Evolutionary conservation across 139 green algal species (phyloP), one percentile per base, ranked within the genome.

Genomic region (Spirogloea muscicola): DNA sequence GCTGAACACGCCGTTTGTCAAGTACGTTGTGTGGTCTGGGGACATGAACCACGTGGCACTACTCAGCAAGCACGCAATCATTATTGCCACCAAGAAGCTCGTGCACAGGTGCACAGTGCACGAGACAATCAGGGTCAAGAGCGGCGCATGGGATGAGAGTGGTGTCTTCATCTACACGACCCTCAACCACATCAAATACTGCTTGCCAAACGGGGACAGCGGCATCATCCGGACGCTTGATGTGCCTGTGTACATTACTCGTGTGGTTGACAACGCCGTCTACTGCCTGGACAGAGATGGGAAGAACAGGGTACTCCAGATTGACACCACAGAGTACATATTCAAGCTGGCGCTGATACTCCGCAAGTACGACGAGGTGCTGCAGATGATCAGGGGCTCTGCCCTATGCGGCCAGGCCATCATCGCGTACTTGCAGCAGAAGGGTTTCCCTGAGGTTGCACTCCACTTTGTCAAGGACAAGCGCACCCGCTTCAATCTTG

Each of bases 121-220:
- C 72, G 94, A 98, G 82, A 97, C 92, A 29, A 98, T 98, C 81
- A 86, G 94, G 40, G 91, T 96, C 51, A 96, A 97, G 87, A 87
- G 68, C 41, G 95, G 93, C 37, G 94, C 94, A 2, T 99, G 93
- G 92, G 95, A 98, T 68, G 91, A 96, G 79, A 88, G 68, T 63
- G 92, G 93, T 59, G 94, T 97, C 62, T 91, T 99, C 46, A 72
- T 99, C 18, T 99, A 99, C 89, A 97, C 93, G 52, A 99, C 94
- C 2, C 89, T 98, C 21, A 99, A 99, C 87, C 95, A 99, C 91
- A 90, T 99, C 84, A 99, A 99, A 81, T 96, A 96, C 88, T 97
- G 92, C 86, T 87, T 99, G 75, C 92, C 94, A 65, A 97, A 96
- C 77, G 95, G 95, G 3, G 95, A 99, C 89, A 88, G 66, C 42